These are phyloP conservation scores for Monosporascus sp. DNA, from an alignment of 2,329 filamentous ascomycete species.

Conservation along the genomic window DNA sequence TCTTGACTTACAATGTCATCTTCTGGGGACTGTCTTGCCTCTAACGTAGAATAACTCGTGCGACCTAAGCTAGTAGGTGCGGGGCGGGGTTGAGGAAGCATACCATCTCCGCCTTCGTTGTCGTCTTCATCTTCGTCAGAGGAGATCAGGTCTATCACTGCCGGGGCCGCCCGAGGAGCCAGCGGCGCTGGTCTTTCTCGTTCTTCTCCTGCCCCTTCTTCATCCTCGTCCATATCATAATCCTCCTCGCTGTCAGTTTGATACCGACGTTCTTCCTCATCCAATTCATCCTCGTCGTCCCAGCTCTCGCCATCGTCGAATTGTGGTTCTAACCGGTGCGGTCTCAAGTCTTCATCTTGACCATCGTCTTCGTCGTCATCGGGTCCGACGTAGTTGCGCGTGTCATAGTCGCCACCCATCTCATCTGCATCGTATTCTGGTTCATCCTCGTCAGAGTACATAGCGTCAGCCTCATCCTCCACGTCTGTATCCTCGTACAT, in stretches of 20 bases:
- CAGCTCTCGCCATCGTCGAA: slow-evolving; percentile 22
- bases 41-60: background rate
- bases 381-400: slow-evolving; percentile 22
- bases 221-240: slow-evolving; percentile 15
- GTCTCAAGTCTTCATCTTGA: slow-evolving; percentile 22
- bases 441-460: slow-evolving; percentile 24
- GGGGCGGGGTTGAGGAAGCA: background rate
- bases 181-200: slow-evolving; percentile 2
- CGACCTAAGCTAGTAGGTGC: background rate
- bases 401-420: slow-evolving; percentile 28
- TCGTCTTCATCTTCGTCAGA: slow-evolving; percentile 9
- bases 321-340: slow-evolving; percentile 21
- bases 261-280: slow-evolving; percentile 7
- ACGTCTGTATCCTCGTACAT: slow-evolving; percentile 20
- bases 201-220: slow-evolving; percentile 8
- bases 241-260: slow-evolving; percentile 5
- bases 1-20: background rate
- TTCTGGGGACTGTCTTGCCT: background rate
- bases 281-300: slow-evolving; percentile 15
- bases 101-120: slow-evolving; percentile 1
- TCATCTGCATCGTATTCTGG: slow-evolving; percentile 25
- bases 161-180: slow-evolving; percentile 5
- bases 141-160: slow-evolving; percentile 17
- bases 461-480: slow-evolving; percentile 21
- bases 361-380: slow-evolving; percentile 28